These are phyloP conservation scores for Flammula alnicola DNA, from an alignment of 1,284 basidiomycete genomes.

Conservation along the genomic window DNA sequence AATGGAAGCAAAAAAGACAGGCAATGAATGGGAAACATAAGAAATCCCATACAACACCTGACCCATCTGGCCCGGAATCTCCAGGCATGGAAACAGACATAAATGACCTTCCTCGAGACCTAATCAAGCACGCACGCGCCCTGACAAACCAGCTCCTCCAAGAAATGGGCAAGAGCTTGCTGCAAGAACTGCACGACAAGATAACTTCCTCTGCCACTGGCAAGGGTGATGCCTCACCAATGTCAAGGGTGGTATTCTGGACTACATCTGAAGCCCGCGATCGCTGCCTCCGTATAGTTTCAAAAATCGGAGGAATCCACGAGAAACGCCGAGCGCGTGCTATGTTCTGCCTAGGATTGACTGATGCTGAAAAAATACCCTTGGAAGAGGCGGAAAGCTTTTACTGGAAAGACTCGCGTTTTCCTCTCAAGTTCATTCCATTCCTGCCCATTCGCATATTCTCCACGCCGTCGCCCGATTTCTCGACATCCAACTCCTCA, in stretches of 20 bases:
- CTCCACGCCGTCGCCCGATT: slow-evolving; percentile 28
- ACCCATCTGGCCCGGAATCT: slow-evolving; percentile 2
- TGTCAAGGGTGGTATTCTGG: slow-evolving; percentile 65
- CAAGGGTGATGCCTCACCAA: slow-evolving; percentile 1
- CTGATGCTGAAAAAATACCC: slow-evolving; percentile 18
- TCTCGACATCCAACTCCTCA: slow-evolving; percentile 7
- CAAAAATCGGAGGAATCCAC: slow-evolving; percentile 69
- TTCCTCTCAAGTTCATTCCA: slow-evolving; percentile 51
- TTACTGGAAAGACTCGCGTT: slow-evolving; percentile 73
- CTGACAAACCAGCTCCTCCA: slow-evolving; percentile 69
- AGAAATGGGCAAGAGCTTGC: slow-evolving; percentile 70
- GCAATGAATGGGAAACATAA: slow-evolving; percentile 25
- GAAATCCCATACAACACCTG: not conserved
- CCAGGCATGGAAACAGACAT: slow-evolving; percentile 29
- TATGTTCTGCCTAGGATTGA: slow-evolving; percentile 46
- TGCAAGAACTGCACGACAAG: slow-evolving; percentile 65
- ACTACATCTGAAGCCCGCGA: slow-evolving; percentile 75
- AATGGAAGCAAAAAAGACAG: slow-evolving; percentile 56
- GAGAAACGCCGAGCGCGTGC: slow-evolving; percentile 65
- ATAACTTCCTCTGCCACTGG: slow-evolving; percentile 32
- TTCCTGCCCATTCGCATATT: slow-evolving; percentile 60
- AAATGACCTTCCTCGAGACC: slow-evolving; percentile 39
- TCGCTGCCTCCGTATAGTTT: slow-evolving; percentile 70
- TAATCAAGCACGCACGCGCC: slow-evolving; percentile 61
- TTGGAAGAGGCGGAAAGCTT: slow-evolving; percentile 39